Conservation (phyloP, 345 rosid genomes). For the Xanthoceras sorbifolium region DNA sequence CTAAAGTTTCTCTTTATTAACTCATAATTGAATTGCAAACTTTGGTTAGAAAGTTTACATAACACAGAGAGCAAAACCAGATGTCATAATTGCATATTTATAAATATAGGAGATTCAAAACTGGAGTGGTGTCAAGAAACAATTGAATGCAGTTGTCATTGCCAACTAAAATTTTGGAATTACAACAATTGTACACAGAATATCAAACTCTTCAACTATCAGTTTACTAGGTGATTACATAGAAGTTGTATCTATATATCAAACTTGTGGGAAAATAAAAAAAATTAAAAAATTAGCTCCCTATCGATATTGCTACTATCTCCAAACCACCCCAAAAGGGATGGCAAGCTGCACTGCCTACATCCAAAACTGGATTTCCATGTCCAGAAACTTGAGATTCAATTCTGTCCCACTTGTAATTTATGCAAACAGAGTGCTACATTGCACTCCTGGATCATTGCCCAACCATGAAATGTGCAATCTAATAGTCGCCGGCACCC, state of each 20-base stretch:
- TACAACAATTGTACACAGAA: neutral
- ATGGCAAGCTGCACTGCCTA: neutral
- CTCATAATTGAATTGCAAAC: no score
- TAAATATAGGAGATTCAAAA: neutral
- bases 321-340: neutral
- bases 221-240: neutral
- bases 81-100: neutral
- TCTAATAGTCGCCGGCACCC: neutral
- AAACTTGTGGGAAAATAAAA: neutral
- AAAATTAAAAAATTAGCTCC: neutral
- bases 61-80: no score
- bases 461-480: neutral
- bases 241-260: neutral
- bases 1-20: no score
- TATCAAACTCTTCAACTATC: neutral
- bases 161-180: neutral
- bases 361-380: neutral
- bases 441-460: conserved; percentile 2
- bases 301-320: neutral
- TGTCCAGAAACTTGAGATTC: neutral
- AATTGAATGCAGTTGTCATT: neutral
- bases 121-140: neutral
- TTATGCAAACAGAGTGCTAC: neutral
- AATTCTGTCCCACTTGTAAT: neutral
- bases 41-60: no score